phyloP scores from a whole-genome alignment of 2,329 filamentous ascomycete species.

The Calonectria hongkongensis region DNA sequence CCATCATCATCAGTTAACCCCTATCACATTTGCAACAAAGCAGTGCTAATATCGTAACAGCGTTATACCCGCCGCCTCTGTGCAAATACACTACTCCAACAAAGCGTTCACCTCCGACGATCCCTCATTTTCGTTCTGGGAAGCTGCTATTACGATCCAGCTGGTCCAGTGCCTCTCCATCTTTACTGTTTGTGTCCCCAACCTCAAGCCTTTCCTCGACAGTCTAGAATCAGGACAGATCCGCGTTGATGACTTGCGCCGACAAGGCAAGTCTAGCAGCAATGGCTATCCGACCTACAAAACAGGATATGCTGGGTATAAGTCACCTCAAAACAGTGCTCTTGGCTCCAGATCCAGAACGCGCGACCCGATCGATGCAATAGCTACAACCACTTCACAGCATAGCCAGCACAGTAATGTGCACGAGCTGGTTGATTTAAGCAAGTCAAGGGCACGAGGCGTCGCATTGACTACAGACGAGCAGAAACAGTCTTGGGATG shows the following conservation, averaged over 20 bases:
- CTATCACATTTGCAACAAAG: neutral
- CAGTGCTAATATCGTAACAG: constrained; percentile 39
- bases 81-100: constrained; percentile 53
- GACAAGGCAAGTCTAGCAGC: constrained; percentile 51
- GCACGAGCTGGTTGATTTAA: constrained; percentile 44
- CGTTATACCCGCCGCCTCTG: constrained; percentile 54
- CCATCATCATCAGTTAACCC: neutral
- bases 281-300: constrained; percentile 45
- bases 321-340: constrained; percentile 44
- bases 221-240: constrained; percentile 56
- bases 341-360: constrained; percentile 41
- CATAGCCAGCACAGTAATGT: constrained; percentile 41
- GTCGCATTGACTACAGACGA: neutral
- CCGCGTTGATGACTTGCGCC: constrained; percentile 54
- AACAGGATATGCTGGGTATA: constrained; percentile 46
- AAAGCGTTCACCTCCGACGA: constrained; percentile 50
- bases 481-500: constrained; percentile 44
- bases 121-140: constrained; percentile 52
- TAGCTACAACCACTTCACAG: constrained; percentile 30
- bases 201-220: constrained; percentile 57
- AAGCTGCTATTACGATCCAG: constrained; percentile 50
- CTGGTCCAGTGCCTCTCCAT: constrained; percentile 55
- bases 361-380: constrained; percentile 8
- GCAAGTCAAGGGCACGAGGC: constrained; percentile 28
- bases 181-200: constrained; percentile 54